Conservation (phyloP, 768 basidiomycete species). For the Phaeolepiota aurea region DNA sequence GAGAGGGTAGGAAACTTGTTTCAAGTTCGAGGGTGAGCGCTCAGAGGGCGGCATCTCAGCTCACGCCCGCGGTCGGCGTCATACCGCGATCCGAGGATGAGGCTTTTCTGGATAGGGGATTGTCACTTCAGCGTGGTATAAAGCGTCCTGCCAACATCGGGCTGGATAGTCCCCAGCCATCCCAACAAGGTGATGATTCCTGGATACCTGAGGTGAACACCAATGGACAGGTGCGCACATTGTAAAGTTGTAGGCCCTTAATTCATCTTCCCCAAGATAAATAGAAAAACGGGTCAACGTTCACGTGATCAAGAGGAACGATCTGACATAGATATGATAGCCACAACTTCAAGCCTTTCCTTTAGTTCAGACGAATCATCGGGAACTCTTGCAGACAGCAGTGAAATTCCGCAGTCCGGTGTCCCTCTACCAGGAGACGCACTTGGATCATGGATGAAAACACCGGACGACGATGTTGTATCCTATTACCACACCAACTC, state of each 20-base stretch:
- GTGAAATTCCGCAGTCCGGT: conserved; percentile 49
- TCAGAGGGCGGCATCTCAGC: conserved; percentile 12
- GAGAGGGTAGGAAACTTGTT: conserved; percentile 67
- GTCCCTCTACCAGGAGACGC: conserved; percentile 49
- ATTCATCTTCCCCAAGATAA: conserved; percentile 60
- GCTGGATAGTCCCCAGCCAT: conserved; percentile 25
- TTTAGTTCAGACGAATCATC: conserved; percentile 29
- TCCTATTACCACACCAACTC: conserved; percentile 77
- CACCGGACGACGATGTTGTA: conserved; percentile 74
- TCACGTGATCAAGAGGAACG: conserved; percentile 67
- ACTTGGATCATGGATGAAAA: conserved; percentile 78
- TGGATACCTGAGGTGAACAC: conserved; percentile 86
- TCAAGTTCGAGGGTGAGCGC: conserved; percentile 32
- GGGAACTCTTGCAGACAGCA: conserved; percentile 25
- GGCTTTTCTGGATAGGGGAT: conserved; percentile 49
- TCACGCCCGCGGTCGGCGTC: conserved; percentile 30
- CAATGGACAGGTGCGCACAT: conserved; percentile 66
- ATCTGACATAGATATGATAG: conserved; percentile 56
- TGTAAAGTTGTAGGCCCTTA: background rate
- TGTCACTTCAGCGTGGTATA: conserved; percentile 22
- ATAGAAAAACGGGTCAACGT: conserved; percentile 77
- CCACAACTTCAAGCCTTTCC: conserved; percentile 43
- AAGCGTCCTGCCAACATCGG: conserved; percentile 1
- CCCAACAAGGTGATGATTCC: conserved; percentile 76
- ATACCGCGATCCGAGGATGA: conserved; percentile 44